Conservation (phyloP, 148 eudicot genomes). For the Heliamphora exappendiculata region DNA sequence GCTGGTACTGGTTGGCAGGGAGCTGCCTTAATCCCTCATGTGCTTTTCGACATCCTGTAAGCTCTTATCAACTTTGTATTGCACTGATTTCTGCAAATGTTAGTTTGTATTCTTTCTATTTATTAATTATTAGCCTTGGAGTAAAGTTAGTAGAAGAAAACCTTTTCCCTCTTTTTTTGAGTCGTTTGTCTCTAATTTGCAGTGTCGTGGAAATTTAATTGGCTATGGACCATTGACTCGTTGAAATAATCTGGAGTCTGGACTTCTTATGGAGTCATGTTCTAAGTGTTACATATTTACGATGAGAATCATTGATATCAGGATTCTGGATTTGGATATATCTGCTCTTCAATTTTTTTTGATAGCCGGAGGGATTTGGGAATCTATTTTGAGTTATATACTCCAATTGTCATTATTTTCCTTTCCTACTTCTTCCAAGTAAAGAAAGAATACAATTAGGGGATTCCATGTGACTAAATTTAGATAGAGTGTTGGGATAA, state of each 20-base stretch:
- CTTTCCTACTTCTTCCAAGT: not conserved
- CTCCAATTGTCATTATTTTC: not conserved
- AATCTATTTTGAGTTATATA: not conserved
- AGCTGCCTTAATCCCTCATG: slow-evolving; percentile 59
- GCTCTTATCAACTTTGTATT: slow-evolving; percentile 21
- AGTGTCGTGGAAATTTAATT: not conserved
- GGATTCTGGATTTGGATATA: not conserved
- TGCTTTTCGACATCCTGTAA: slow-evolving; percentile 77
- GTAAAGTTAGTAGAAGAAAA: not conserved
- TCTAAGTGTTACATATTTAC: too few species aligned
- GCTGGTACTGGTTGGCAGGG: slow-evolving; percentile 75
- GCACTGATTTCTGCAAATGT: not conserved
- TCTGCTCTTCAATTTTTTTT: not conserved
- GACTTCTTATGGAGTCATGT: too few species aligned
- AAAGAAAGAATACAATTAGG: not conserved
- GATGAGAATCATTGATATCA: not conserved
- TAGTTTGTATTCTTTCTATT: not conserved
- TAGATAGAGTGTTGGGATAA: not conserved
- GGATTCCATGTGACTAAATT: not conserved
- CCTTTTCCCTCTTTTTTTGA: not conserved
- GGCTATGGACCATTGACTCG: not conserved
- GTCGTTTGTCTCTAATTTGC: not conserved
- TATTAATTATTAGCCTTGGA: slow-evolving; percentile 2
- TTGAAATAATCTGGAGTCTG: not conserved
- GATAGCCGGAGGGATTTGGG: not conserved